A percentile compares a stretch with the other conserved stretches of the same genome.
These are phyloP conservation scores for Cladosporium austrohemisphaericum DNA, from an alignment of 2,329 filamentous ascomycete species.

Conservation along the genomic window DNA sequence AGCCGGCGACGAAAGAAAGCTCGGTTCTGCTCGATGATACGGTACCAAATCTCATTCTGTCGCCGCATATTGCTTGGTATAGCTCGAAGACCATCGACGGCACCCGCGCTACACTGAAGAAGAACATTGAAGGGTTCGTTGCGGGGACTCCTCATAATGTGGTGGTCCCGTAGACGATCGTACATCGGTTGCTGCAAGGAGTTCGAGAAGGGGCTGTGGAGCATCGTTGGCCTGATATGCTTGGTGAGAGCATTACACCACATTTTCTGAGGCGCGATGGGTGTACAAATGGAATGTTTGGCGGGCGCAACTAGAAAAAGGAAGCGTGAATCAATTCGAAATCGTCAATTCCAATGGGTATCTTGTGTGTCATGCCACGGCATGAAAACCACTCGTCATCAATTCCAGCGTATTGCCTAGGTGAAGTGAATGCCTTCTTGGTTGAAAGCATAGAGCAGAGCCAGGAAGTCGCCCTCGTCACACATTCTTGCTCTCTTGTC, in stretches of 20 bases:
- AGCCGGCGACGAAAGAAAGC: conserved; percentile 45
- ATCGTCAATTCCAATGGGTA: too few relatives aligned
- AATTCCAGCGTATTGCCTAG: conserved; percentile 32
- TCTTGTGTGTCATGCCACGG: conserved; percentile 2
- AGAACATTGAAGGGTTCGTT: conserved; percentile 47
- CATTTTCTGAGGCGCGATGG: too few relatives aligned
- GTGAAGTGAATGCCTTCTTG: conserved; percentile 90
- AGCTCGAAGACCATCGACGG: conserved; percentile 47
- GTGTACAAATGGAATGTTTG: too few relatives aligned
- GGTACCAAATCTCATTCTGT: conserved; percentile 49
- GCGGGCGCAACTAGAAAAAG: too few relatives aligned
- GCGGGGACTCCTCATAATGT: conserved; percentile 39
- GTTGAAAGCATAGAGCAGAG: conserved; percentile 78
- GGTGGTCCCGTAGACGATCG: conserved; percentile 25
- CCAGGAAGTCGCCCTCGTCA: conserved; percentile 89
- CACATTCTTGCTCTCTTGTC: conserved; percentile 81
- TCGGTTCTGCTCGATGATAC: conserved; percentile 44
- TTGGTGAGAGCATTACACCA: too few relatives aligned
- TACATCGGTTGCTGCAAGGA: too few relatives aligned
- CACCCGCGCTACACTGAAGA: conserved; percentile 42
- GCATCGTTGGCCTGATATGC: too few relatives aligned
- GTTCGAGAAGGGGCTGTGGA: too few relatives aligned
- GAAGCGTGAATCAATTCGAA: too few relatives aligned
- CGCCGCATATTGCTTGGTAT: conserved; percentile 53
- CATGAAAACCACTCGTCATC: neutral